Base-by-base conservation (phyloP, 148 eudicot genomes). In the Rheum nobile region DNA sequence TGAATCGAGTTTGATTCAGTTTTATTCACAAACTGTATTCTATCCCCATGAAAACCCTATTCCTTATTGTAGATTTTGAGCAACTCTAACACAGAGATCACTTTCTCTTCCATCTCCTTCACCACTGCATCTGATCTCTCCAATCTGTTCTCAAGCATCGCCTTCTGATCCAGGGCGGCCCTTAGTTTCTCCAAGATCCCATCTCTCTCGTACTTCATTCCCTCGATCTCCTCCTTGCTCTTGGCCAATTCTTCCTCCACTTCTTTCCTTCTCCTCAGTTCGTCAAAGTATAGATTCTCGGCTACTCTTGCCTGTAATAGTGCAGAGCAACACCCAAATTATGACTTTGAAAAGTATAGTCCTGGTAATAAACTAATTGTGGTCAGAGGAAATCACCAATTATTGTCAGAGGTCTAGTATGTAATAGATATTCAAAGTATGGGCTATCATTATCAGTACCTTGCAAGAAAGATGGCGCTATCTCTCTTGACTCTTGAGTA, bases 41-140 rank as follows among this genome's bases (percentile, higher is more conserved):
- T 54, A 19, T 22, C 21, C 29, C 61, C 61, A 11, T 43, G 47
- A 48, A 14, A n/a, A 8, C 54, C n/a, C 37, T 63, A 63, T 29
- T 14, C 39, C 41, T 84, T 85, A 80, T 85, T 89, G 84, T 85
- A 88, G 67, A 83, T 85, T 44, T 89, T 78, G 79, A 93, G 79
- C 74, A 85, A 75, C 17, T 84, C 86, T 61, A 88, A 91, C 43
- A 96, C 92, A 41, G 92, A 83, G 50, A 83, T 72, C 43, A 93
- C 55, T 73, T 89, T 87, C 73, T 84, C 83, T 73, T 91, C 94
- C 83, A 91, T 55, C 69, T 84, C 91, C 57, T 85, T 77, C 22
- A 86, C 79, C 52, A 77, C 77, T 67, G 22, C 71, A 71, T 88
- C 79, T 61, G 90, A 84, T 44, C 76, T 74, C 72, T 83, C 84